Conservation (phyloP, 2,329 filamentous ascomycete species). For the Hymenoscyphus linearis region DNA sequence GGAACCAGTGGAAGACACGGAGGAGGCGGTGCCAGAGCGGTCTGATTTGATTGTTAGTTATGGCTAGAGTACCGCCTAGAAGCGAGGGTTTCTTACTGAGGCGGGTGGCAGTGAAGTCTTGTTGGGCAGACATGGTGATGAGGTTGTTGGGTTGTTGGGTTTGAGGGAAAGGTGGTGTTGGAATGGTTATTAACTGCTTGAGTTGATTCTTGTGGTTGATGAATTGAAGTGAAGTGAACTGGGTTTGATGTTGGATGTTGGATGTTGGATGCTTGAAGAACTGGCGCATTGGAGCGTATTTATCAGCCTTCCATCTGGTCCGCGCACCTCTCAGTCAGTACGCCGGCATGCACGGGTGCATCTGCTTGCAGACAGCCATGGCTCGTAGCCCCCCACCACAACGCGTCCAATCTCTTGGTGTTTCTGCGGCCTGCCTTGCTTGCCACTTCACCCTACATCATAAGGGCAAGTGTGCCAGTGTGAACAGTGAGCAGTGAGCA, state of each 20-base stretch:
- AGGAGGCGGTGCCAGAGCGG: slow-evolving; percentile 8
- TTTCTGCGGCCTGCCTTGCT: neutral
- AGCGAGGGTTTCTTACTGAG: neutral
- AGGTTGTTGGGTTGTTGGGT: neutral
- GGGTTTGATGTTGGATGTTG: neutral
- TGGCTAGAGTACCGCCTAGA: neutral
- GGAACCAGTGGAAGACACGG: neutral
- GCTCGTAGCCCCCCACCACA: neutral
- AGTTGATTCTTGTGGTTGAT: neutral
- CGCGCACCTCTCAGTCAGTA: neutral
- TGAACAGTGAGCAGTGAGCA: too few species aligned
- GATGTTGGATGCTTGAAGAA: neutral
- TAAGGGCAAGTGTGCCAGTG: neutral
- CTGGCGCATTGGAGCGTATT: neutral
- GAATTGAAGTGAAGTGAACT: neutral
- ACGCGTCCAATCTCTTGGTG: neutral
- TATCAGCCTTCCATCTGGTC: neutral
- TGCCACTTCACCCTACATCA: neutral
- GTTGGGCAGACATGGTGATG: slow-evolving; percentile 4
- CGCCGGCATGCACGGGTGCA: neutral
- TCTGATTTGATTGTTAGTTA: slow-evolving; percentile 1
- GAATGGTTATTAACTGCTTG: neutral
- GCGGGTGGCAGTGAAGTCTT: slow-evolving; percentile 5
- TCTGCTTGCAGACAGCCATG: neutral
- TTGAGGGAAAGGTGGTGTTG: neutral